Evolutionary conservation across 2,329 filamentous ascomycete genomes (phyloP).

Genomic region (Knufia petricola): DNA sequence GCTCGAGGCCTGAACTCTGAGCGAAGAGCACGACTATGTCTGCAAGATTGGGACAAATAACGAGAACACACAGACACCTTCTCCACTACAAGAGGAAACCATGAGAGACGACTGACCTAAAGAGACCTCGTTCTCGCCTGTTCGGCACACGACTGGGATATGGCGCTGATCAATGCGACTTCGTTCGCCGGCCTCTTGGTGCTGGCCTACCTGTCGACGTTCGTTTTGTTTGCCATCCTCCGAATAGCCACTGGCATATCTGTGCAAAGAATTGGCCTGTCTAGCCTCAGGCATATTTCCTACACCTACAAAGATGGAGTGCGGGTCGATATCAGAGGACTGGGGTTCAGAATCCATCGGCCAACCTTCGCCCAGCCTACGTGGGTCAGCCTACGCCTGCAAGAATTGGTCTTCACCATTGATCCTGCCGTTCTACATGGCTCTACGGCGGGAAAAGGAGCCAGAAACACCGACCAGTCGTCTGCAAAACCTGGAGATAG

Average conservation of each 20-base stretch:
- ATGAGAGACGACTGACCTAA: background rate
- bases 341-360: conserved; percentile 80
- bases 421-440: conserved; percentile 58
- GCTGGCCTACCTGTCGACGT: conserved; percentile 80
- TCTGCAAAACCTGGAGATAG: background rate
- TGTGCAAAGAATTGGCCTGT: conserved; percentile 88
- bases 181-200: conserved; percentile 82
- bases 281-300: conserved; percentile 80
- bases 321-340: conserved; percentile 76
- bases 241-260: conserved; percentile 89
- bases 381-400: conserved; percentile 84
- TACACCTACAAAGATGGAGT: conserved; percentile 85
- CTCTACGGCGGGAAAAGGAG: conserved; percentile 12
- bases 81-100: background rate
- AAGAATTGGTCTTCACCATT: conserved; percentile 73
- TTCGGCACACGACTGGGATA: conserved; percentile 19
- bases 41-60: background rate
- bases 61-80: background rate
- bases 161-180: conserved; percentile 51
- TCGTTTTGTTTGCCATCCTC: conserved; percentile 84
- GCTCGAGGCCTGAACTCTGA: background rate
- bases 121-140: background rate
- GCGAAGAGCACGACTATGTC: conserved; percentile 2
- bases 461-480: conserved; percentile 3
- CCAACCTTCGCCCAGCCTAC: conserved; percentile 96